Conservation (phyloP, 495 filamentous ascomycete genomes). For the Aspergillus cavernicola region DNA sequence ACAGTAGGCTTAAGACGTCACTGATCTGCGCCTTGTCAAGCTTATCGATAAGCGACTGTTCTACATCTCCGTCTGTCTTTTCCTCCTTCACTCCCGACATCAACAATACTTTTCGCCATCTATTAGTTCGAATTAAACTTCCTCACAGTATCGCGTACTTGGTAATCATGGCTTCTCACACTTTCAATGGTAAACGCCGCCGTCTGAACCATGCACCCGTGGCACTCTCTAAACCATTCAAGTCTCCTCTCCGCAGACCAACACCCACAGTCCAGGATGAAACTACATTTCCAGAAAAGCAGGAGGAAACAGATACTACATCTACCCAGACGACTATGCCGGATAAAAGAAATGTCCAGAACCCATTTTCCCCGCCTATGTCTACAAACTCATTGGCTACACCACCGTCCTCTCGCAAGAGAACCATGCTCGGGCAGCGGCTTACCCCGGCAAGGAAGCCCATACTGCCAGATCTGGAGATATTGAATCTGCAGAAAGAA, state of each 20-base stretch:
- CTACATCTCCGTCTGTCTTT: background rate
- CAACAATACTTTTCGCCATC: background rate
- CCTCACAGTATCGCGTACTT: too few relatives aligned
- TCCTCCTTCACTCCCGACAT: background rate
- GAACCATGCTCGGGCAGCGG: slow-evolving; percentile 4
- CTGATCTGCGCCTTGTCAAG: background rate
- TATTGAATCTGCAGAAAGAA: slow-evolving; percentile 13
- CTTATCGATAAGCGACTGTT: background rate
- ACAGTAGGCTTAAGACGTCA: background rate
- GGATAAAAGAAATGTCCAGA: background rate
- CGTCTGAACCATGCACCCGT: slow-evolving; percentile 47
- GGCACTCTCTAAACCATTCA: slow-evolving; percentile 63
- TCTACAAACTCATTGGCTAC: slow-evolving; percentile 4
- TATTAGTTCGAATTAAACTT: background rate
- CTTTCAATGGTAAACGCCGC: slow-evolving; percentile 48
- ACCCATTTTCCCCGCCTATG: background rate
- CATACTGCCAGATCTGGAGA: slow-evolving; percentile 17
- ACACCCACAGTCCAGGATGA: slow-evolving; percentile 10
- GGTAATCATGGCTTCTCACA: slow-evolving; percentile 21
- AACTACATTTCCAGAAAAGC: slow-evolving; percentile 7
- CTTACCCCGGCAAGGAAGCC: slow-evolving; percentile 11
- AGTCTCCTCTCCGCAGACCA: slow-evolving; percentile 55
- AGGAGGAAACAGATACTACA: slow-evolving; percentile 4
- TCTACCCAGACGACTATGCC: background rate
- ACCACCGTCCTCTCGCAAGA: slow-evolving; percentile 9